Evolutionary conservation across 1,284 basidiomycete genomes (phyloP), one percentile per base, ranked within the genome.

Genomic region (Ganoderma boninense): DNA sequence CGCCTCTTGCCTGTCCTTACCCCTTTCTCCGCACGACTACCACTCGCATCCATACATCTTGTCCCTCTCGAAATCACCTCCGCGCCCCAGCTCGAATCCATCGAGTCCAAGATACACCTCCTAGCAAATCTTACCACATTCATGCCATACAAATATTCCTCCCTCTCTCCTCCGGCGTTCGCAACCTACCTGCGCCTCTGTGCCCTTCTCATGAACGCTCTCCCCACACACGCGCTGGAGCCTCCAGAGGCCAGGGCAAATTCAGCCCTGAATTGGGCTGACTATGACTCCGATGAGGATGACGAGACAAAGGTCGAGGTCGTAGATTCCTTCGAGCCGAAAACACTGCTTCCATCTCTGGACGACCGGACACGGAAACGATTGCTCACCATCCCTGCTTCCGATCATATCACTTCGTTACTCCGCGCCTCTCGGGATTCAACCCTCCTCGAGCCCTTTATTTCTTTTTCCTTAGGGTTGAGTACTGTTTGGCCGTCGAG

Each of bases 61-160:
- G 56, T 79, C 26, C 67, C 78, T 62, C 68, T 70, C 52, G 70
- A 76, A 67, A 77, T 81, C 76, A 43, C 81, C 75, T 66, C 62
- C 61, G 64, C 65, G 54, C 64, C 69, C 0, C 56, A 65, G 18
- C 61, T 77, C 23, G 63, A 66, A 59, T 72, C 72, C 26, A 62
- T 69, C 7, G 83, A 83, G 65, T 79, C 81, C 23, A 86, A 82
- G 74, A 79, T 87, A 59, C 87, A 94, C 73, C 83, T 95, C 3
- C 77, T 93, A 16, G 89, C 92, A 0, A 94, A 93, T 75, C 80
- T 94, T 5, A 79, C 87, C 54, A 85, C 87, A 7, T 91, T 95
- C 77, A 83, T 85, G 11, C 83, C 87, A 0, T 86, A 89, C 3
- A 85, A 88, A 65, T 89, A 92, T 76, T 72, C 82, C 11, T 80